Evolutionary conservation across 2,329 filamentous ascomycete species (phyloP).

Genomic region (Pyricularia grisea): DNA sequence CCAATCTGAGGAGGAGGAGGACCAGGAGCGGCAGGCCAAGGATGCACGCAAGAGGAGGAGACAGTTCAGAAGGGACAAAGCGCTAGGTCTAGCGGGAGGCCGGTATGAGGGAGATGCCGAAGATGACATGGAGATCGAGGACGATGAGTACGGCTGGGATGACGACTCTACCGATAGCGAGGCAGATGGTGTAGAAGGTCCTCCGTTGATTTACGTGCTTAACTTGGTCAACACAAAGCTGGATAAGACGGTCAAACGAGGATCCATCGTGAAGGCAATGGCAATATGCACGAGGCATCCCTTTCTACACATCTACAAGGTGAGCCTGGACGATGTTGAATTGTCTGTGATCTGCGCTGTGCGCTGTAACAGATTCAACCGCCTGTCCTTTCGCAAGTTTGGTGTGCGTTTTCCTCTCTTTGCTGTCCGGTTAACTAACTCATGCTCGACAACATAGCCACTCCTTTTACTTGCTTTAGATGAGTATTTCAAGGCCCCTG

Average conservation of each 20-base stretch:
- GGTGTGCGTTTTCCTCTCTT: not conserved
- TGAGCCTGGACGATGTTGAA: slow-evolving; percentile 18
- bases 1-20: slow-evolving; percentile 72
- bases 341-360: not conserved
- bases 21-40: slow-evolving; percentile 54
- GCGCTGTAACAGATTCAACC: not conserved
- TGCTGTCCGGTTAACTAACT: not conserved
- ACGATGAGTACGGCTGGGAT: slow-evolving; percentile 30
- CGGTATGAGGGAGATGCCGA: slow-evolving; percentile 27
- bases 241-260: slow-evolving; percentile 85
- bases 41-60: slow-evolving; percentile 41
- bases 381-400: not conserved
- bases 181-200: slow-evolving; percentile 66
- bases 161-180: slow-evolving; percentile 50
- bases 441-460: slow-evolving; percentile 43
- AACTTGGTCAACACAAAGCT: slow-evolving; percentile 98
- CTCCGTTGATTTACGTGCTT: slow-evolving; percentile 90
- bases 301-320: slow-evolving; percentile 98
- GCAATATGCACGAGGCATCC: slow-evolving; percentile 96
- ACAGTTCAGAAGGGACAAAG: slow-evolving; percentile 40
- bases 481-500: slow-evolving; percentile 91
- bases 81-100: slow-evolving; percentile 39
- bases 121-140: slow-evolving; percentile 41
- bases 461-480: slow-evolving; percentile 83
- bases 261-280: slow-evolving; percentile 95